phyloP scores from a whole-genome alignment of 1,284 basidiomycete genomes.

The Waitea zeae region DNA sequence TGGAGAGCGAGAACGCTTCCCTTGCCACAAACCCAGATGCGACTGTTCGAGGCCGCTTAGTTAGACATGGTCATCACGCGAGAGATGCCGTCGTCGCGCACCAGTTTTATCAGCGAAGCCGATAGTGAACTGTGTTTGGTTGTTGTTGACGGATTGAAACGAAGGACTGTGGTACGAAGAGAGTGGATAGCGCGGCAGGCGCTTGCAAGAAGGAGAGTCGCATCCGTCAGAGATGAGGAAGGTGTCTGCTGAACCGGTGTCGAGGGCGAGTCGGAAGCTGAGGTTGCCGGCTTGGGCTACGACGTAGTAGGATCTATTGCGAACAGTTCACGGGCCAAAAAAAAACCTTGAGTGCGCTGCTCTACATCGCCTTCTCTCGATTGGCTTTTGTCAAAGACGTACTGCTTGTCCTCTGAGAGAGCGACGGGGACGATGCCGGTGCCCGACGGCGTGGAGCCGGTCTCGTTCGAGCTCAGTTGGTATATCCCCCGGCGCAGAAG shows the following conservation, averaged over 20 bases:
- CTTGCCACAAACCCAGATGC: conserved; percentile 51
- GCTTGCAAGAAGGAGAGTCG: conserved; percentile 28
- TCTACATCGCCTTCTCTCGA: not conserved
- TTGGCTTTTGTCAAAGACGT: no score
- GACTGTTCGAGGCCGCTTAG: conserved; percentile 17
- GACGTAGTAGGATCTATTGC: conserved; percentile 45
- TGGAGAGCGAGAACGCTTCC: conserved; percentile 40
- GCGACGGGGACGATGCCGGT: conserved; percentile 21
- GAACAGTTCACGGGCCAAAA: not conserved
- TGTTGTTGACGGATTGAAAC: conserved; percentile 39
- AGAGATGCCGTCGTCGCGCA: no score
- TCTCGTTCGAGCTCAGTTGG: not conserved
- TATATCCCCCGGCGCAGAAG: not conserved
- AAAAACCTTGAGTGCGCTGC: not conserved
- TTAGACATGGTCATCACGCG: no score
- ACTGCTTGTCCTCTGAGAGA: conserved; percentile 29
- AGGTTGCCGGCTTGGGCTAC: conserved; percentile 40
- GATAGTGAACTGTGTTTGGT: conserved; percentile 36
- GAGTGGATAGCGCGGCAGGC: conserved; percentile 48
- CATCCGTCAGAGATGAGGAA: conserved; percentile 56
- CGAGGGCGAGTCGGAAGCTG: conserved; percentile 49
- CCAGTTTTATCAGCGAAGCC: conserved; percentile 52
- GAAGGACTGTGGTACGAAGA: conserved; percentile 45
- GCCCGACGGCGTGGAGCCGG: not conserved
- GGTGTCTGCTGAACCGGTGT: conserved; percentile 61